Evolutionary conservation across 805 yeast species (phyloP), one percentile per base, ranked within the genome.

Genomic region (Zygosaccharomyces rouxii): DNA sequence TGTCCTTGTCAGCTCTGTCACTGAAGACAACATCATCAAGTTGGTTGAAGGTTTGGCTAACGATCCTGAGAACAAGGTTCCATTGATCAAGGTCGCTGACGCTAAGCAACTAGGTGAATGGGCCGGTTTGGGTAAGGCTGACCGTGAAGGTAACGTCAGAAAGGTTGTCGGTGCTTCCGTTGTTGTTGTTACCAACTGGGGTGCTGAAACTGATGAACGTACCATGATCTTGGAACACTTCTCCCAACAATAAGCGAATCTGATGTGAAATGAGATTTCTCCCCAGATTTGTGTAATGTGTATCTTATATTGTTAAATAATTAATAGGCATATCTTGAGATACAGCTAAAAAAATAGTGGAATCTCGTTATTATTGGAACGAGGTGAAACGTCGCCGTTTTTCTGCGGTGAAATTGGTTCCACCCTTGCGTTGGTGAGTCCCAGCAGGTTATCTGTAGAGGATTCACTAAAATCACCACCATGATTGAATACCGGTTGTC

Each of bases 111-210:
- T 94, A 74, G 99, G 99, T 84, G 98, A 94, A 83, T 94, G 99
- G 99, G 98, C 98, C 71, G 99, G 99, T 86, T 83, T 94, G 68
- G 94, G 97, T 82, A 89, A 89, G 80, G 84, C 92, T 71, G 98
- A 94, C 95, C 89, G 97, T 80, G 98, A 94, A 71, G 99, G 99
- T 80, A 89, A 92, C 83, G 97, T 98, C 79, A 89, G 97, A 84
- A 94, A 94, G 89, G 98, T 94, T 70, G 99, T 94, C 75, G 99
- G 99, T 80, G 95, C 97, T 78, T 90, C 98, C 69, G 92, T 96
- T 78, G 97, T 92, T 73, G 99, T 94, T 69, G 88, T 94, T 83
- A 90, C 87, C 84, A 85, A 89, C 95, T 94, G 98, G 98, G 99
- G 99, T 89, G 96, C 89, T 73, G 96, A 89, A 78, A 86, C 98